These are phyloP conservation scores for Rhodotorula toruloides DNA, from an alignment of 768 basidiomycete genomes.

Conservation along the genomic window DNA sequence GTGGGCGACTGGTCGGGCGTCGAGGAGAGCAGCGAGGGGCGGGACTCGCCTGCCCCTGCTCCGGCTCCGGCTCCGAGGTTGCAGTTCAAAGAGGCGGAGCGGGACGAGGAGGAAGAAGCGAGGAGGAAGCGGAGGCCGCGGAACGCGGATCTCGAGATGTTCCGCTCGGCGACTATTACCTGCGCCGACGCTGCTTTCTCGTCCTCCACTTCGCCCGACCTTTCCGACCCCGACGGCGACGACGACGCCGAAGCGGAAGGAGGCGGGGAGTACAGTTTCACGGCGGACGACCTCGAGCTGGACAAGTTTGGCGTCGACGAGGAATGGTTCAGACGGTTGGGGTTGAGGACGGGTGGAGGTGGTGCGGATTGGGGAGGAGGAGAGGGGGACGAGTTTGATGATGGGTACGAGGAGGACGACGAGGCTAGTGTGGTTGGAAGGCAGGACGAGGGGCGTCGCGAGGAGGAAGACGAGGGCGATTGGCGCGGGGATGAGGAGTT, in stretches of 20 bases:
- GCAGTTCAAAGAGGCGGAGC: neutral
- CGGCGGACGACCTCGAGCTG: slow-evolving; percentile 16
- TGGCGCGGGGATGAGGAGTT: neutral
- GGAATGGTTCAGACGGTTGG: slow-evolving; percentile 11
- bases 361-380: neutral
- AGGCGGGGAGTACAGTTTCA: neutral
- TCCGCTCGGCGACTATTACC: slow-evolving; percentile 14
- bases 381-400: neutral
- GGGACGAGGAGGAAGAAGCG: neutral
- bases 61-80: neutral
- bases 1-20: neutral
- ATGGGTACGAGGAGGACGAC: slow-evolving; percentile 1
- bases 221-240: neutral
- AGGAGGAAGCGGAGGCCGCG: neutral
- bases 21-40: slow-evolving; percentile 4
- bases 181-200: slow-evolving; percentile 1
- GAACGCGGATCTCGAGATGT: slow-evolving; percentile 10
- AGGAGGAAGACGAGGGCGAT: slow-evolving; percentile 4
- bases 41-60: neutral
- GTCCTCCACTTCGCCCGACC: neutral
- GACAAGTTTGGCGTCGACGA: slow-evolving; percentile 30
- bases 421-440: neutral
- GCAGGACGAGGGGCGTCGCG: neutral
- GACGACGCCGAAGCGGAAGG: neutral
- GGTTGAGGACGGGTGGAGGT: neutral